Evolutionary conservation across 108 stramenopile species (phyloP).

Genomic region (Discostella stelligeroides): DNA sequence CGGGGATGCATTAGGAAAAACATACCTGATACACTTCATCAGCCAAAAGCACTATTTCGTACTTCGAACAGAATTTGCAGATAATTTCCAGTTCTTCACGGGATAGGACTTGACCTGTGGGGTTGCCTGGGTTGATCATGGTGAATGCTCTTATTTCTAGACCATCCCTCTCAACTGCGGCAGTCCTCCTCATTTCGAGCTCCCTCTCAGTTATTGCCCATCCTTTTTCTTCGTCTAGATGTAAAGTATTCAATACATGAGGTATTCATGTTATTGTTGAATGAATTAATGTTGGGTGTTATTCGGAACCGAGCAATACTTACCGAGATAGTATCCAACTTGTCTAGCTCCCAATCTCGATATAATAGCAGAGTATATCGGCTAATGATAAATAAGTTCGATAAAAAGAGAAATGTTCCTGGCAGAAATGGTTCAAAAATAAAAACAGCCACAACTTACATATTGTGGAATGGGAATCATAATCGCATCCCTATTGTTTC

Average conservation of each 20-base stretch:
- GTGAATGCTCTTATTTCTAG: constrained; percentile 82
- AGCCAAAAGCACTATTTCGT: constrained; percentile 86
- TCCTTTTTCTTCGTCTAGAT: constrained; percentile 65
- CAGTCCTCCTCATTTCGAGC: constrained; percentile 61
- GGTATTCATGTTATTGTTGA: too few relatives aligned
- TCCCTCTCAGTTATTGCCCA: constrained; percentile 85
- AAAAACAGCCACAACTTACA: constrained; percentile 3
- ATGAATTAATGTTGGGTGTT: background rate
- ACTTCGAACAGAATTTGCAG: constrained; percentile 72
- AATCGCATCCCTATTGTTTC: constrained; percentile 78
- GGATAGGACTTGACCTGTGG: constrained; percentile 88
- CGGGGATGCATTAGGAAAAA: background rate
- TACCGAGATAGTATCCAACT: constrained; percentile 84
- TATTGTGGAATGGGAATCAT: constrained; percentile 97
- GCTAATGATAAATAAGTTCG: constrained; percentile 19
- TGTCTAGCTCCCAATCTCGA: constrained; percentile 79
- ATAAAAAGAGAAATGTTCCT: background rate
- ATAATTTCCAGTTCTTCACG: constrained; percentile 81
- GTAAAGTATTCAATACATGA: background rate
- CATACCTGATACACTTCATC: constrained; percentile 81
- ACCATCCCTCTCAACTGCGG: constrained; percentile 61
- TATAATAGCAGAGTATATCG: constrained; percentile 89
- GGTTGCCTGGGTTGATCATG: constrained; percentile 96
- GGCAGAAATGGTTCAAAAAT: background rate
- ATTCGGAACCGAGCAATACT: constrained; percentile 1